Percentiles rank a stretch among this genome's conserved stretches.
phyloP scores from a whole-genome alignment of 805 yeast genomes.

The Debaryomyces castellii region DNA sequence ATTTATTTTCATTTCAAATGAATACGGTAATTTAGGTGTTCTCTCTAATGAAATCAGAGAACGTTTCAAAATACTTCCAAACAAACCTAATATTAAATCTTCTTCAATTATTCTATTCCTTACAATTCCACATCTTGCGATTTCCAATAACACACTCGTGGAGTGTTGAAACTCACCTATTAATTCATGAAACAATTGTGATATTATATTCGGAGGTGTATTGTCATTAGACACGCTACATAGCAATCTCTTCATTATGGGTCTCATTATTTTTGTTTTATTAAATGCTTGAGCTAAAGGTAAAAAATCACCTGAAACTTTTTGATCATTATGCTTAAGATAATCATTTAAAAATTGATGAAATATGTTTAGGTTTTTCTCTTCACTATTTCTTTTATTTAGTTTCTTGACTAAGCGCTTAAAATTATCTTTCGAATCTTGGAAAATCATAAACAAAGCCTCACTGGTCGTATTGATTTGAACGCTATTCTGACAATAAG shows the following conservation, averaged over 20 bases:
- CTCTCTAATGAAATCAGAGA: not conserved
- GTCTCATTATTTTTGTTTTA: conserved; percentile 3
- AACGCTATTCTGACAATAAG: not conserved
- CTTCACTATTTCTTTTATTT: not conserved
- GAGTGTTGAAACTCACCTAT: conserved; percentile 1
- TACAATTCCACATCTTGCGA: conserved; percentile 5
- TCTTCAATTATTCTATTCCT: conserved; percentile 9
- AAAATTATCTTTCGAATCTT: not conserved
- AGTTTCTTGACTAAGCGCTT: conserved; percentile 3
- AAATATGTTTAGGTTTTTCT: not conserved
- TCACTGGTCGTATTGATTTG: not conserved
- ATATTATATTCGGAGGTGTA: not conserved
- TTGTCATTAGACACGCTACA: not conserved
- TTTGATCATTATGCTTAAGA: not conserved
- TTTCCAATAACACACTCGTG: conserved; percentile 6
- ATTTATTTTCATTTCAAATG: not conserved
- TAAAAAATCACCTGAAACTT: not conserved
- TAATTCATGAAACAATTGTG: not conserved
- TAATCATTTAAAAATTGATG: conserved; percentile 1
- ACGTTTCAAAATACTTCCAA: conserved; percentile 4
- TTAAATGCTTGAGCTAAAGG: not conserved
- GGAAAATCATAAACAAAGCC: not conserved
- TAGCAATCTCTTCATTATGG: conserved; percentile 1
- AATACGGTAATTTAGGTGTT: not conserved
- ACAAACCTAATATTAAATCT: conserved; percentile 3